Conservation (phyloP, 345 rosid genomes). For the Rhodamnia argentea region DNA sequence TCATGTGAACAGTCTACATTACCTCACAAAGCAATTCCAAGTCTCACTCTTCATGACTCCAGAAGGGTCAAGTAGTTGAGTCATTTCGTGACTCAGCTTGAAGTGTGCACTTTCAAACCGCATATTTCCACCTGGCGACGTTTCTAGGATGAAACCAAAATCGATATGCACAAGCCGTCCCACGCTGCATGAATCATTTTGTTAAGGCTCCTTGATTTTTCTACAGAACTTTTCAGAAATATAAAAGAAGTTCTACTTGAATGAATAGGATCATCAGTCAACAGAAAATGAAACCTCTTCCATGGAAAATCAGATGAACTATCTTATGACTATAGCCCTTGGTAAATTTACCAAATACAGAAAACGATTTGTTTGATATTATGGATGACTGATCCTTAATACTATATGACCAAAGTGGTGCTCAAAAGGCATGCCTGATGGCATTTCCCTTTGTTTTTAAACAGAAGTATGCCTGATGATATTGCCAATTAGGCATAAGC, state of each 20-base stretch:
- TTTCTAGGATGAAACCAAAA: conserved; percentile 95
- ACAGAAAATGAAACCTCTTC: not conserved
- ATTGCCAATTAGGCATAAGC: not conserved
- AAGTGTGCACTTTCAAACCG: conserved; percentile 96
- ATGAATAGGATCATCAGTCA: not conserved
- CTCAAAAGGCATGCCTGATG: not conserved
- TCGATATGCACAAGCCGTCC: conserved; percentile 98
- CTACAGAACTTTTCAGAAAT: not conserved
- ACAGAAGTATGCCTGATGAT: not conserved
- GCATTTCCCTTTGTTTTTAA: not conserved
- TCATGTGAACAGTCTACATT: not conserved
- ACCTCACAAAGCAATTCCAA: conserved; percentile 57
- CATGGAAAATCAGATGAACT: not conserved
- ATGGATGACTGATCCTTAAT: not conserved
- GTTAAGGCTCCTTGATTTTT: not conserved
- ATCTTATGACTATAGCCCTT: not conserved
- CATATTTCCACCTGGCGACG: conserved; percentile 95
- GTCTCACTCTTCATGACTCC: conserved; percentile 92
- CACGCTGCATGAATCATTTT: conserved; percentile 29
- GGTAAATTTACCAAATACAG: no score
- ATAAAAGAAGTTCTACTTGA: not conserved
- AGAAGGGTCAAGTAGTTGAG: conserved; percentile 87
- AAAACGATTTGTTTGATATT: no score
- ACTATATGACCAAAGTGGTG: not conserved
- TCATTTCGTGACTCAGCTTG: conserved; percentile 99